phyloP scores from a whole-genome alignment of 352 stramenopile species.

The Globisporangium polare region DNA sequence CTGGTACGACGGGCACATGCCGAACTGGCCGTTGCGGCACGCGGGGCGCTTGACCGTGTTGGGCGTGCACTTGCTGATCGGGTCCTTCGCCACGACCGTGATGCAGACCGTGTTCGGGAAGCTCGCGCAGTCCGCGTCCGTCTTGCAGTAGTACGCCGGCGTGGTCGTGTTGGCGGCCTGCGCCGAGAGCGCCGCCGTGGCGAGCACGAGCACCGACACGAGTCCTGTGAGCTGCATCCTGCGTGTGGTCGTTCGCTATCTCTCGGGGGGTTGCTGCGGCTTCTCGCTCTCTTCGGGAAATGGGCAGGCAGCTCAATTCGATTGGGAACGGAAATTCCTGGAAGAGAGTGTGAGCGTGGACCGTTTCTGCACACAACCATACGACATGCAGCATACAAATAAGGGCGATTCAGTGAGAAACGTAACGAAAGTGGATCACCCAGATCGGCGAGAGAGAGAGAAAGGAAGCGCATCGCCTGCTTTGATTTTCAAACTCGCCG shows the following conservation, averaged over 20 bases:
- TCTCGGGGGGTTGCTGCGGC: neutral
- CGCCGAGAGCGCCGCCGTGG: conserved; percentile 9
- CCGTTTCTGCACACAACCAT: neutral
- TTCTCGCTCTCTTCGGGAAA: neutral
- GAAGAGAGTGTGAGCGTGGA: neutral
- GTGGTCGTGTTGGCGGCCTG: conserved; percentile 9
- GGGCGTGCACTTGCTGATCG: conserved; percentile 78
- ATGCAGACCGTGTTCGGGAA: conserved; percentile 76
- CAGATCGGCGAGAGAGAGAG: no score
- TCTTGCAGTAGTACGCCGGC: conserved; percentile 51
- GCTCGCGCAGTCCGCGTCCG: conserved; percentile 63
- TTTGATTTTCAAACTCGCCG: no score
- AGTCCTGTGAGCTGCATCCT: conserved; percentile 12
- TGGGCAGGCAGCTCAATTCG: neutral
- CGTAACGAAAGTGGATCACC: no score
- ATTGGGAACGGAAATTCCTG: neutral
- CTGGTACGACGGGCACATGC: conserved; percentile 82
- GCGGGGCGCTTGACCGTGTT: conserved; percentile 68
- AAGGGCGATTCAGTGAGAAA: no score
- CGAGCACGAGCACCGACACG: conserved; percentile 15
- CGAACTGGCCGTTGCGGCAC: conserved; percentile 56
- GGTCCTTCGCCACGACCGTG: conserved; percentile 65
- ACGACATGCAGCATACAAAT: no score
- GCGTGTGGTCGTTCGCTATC: neutral
- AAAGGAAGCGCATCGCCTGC: no score